Evolutionary conservation across 768 basidiomycete genomes (phyloP), one percentile per base, ranked within the genome.

Genomic region (Lanmaoa pseudosensibilis): DNA sequence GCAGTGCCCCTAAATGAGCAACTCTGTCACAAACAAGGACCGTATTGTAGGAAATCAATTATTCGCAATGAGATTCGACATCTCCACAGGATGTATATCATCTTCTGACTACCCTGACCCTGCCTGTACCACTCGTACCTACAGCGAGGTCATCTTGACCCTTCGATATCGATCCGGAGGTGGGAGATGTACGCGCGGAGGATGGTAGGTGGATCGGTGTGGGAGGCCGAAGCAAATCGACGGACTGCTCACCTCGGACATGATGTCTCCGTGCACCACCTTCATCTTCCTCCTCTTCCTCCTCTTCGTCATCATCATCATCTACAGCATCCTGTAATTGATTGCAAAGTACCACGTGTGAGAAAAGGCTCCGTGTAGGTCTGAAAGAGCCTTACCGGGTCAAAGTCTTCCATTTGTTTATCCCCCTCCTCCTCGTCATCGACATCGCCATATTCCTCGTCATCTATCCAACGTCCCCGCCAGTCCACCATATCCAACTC

Each of bases 401-500:
- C 90, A 73, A 92, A 92, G 67, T 92, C 89, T 69, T 92, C 90
- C 90, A 91, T 90, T 39, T 82, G 86, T 60, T 86, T 80, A 69
- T 90, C 90, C 57, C 79, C 77, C 39, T 74, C 76, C 2, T 76
- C 77, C 2, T 77, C 79, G 9, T 80, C 80, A 2, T 76, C 83
- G 34, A 88, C 82, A 36, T 86, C 85, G 23, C 88, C 86, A 18
- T 90, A 87, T 34, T 86, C 85, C 32, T 87, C 87, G 19, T 87
- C 86, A 15, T 83, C 83, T 58, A 92, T 84, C 92, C 94, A 98
- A 48, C 90, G 77, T 7, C 95, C 95, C 55, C 90, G 81, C 85
- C 87, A 93, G 70, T 97, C 95, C 32, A 97, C 94, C 65, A 80
- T 77, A 63, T 94, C 92, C 65, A 98, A 72, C 64, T 95, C 92